Evolutionary conservation across 2,329 filamentous ascomycete species (phyloP).

Genomic region (Penicillium hordei): DNA sequence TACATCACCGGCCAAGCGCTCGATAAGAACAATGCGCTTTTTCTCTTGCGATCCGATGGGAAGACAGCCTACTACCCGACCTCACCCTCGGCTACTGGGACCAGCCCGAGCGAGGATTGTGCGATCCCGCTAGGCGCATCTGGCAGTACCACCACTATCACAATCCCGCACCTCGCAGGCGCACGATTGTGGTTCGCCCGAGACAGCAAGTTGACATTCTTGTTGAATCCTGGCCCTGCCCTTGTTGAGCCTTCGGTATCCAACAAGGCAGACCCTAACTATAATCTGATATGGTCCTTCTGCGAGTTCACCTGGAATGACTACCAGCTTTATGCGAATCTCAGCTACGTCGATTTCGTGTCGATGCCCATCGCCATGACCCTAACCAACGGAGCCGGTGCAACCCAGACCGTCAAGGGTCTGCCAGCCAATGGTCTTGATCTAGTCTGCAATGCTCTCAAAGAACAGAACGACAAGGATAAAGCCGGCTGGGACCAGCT

Average conservation of each 20-base stretch:
- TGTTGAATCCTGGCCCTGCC: slow-evolving; percentile 68
- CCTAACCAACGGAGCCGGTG: slow-evolving; percentile 47
- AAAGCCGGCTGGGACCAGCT: slow-evolving; percentile 63
- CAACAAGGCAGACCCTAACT: slow-evolving; percentile 64
- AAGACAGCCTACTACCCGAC: slow-evolving; percentile 63
- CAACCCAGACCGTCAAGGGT: slow-evolving; percentile 56
- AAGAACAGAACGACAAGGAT: slow-evolving; percentile 57
- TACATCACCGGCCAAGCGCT: slow-evolving; percentile 69
- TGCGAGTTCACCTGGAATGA: slow-evolving; percentile 68
- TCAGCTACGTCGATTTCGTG: slow-evolving; percentile 76
- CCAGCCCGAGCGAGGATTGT: slow-evolving; percentile 57
- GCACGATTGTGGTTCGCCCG: slow-evolving; percentile 71
- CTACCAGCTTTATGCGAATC: slow-evolving; percentile 64
- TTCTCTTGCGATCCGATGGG: slow-evolving; percentile 67
- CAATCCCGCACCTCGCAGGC: slow-evolving; percentile 68
- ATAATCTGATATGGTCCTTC: slow-evolving; percentile 63
- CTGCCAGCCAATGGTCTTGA: slow-evolving; percentile 59
- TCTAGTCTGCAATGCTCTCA: slow-evolving; percentile 55
- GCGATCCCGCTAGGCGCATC: slow-evolving; percentile 64
- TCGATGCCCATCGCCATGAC: slow-evolving; percentile 60
- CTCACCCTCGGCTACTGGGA: slow-evolving; percentile 54
- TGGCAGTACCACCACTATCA: slow-evolving; percentile 60
- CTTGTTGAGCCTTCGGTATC: slow-evolving; percentile 73
- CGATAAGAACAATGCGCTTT: slow-evolving; percentile 58
- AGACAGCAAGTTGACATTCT: slow-evolving; percentile 62